phyloP scores from a whole-genome alignment of 2,329 filamentous ascomycete genomes.

The Alternaria burnsii region DNA sequence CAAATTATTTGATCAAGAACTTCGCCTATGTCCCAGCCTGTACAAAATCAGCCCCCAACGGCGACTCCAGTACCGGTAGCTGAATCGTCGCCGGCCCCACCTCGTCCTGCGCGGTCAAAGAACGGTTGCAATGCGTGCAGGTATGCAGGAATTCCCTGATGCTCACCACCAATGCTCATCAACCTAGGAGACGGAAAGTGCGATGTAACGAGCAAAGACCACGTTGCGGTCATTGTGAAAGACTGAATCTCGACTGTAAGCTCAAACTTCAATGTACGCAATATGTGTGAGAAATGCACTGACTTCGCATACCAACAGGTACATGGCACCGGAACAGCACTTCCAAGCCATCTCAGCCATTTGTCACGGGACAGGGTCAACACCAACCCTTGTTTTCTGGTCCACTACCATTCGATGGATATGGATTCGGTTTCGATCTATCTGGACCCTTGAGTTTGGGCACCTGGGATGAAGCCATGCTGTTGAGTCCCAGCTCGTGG shows the following conservation, averaged over 20 bases:
- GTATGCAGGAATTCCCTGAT: constrained; percentile 14
- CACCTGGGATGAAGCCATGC: constrained; percentile 44
- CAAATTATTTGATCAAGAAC: background rate
- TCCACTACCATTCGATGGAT: constrained; percentile 28
- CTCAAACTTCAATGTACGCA: background rate
- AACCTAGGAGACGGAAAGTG: constrained; percentile 60
- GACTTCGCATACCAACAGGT: background rate
- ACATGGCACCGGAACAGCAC: constrained; percentile 54
- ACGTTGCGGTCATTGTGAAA: constrained; percentile 62
- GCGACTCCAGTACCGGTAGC: constrained; percentile 21
- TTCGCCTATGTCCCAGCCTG: constrained; percentile 31
- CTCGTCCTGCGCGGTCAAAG: constrained; percentile 42
- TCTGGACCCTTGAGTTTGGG: constrained; percentile 39
- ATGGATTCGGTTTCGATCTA: constrained; percentile 36
- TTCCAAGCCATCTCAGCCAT: constrained; percentile 30
- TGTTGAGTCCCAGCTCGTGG: constrained; percentile 44
- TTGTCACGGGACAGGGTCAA: constrained; percentile 21
- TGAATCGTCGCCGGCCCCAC: constrained; percentile 19
- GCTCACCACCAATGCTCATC: constrained; percentile 14
- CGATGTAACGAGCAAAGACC: constrained; percentile 64
- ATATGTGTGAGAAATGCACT: background rate
- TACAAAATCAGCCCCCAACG: constrained; percentile 22
- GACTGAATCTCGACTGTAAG: constrained; percentile 61
- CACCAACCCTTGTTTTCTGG: constrained; percentile 22
- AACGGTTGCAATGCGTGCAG: constrained; percentile 46